A percentile compares a stretch with the other conserved stretches of the same genome.
These are phyloP conservation scores for Mortierella alpina DNA, from an alignment of 192 early-diverging fungal species.

Conservation along the genomic window DNA sequence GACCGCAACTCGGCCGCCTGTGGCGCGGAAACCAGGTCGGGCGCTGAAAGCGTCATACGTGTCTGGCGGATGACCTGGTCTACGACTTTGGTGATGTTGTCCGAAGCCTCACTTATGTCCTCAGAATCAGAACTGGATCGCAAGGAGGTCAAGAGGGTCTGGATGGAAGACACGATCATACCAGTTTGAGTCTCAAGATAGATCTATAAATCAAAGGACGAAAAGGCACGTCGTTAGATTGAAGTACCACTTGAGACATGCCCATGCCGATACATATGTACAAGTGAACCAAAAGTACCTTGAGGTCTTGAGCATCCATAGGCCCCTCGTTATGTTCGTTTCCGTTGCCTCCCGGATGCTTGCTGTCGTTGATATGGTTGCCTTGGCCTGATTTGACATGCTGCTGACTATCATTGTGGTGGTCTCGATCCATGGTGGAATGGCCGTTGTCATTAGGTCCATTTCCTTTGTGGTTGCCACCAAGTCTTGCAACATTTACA, in stretches of 20 bases:
- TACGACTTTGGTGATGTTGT: constrained; percentile 70
- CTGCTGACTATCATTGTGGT: background rate
- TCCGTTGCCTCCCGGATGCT: background rate
- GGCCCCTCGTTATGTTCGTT: constrained; percentile 17
- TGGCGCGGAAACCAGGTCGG: constrained; percentile 46
- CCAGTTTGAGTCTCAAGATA: constrained; percentile 70
- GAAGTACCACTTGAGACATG: background rate
- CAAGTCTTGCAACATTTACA: constrained; percentile 65
- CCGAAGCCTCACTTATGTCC: constrained; percentile 67
- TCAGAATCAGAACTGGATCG: constrained; percentile 60
- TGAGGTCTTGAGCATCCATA: constrained; percentile 37
- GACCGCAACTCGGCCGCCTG: constrained; percentile 42
- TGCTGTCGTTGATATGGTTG: background rate
- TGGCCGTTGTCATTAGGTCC: constrained; percentile 9
- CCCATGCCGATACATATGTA: background rate
- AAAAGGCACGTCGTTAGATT: background rate
- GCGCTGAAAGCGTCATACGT: constrained; percentile 55
- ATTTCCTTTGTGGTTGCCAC: constrained; percentile 2
- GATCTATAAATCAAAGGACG: constrained; percentile 8
- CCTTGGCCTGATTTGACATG: background rate
- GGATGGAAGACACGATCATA: constrained; percentile 82
- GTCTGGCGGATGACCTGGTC: constrained; percentile 64
- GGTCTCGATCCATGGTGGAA: background rate
- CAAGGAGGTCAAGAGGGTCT: constrained; percentile 73
- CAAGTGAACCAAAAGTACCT: constrained; percentile 18